These are phyloP conservation scores for Penicillium sp. DNA, from an alignment of 2,329 filamentous ascomycete genomes.

Conservation along the genomic window DNA sequence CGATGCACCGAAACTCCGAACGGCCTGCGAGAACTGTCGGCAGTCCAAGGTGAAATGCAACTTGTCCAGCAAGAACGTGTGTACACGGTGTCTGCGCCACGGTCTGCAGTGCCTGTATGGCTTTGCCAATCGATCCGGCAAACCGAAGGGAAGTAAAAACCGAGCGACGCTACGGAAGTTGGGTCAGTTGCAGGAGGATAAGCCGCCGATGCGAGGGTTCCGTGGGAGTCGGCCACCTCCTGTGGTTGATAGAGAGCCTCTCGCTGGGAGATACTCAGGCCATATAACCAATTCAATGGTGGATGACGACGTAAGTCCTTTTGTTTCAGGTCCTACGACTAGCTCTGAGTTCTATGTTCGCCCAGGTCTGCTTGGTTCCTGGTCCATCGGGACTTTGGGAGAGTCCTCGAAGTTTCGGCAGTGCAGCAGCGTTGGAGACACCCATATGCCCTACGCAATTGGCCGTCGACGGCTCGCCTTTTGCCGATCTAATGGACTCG, in stretches of 20 bases:
- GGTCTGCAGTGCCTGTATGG: slow-evolving; percentile 39
- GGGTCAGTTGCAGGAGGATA: slow-evolving; percentile 35
- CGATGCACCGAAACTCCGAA: slow-evolving; percentile 36
- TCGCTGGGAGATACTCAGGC: slow-evolving; percentile 1
- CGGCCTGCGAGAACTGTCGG: slow-evolving; percentile 40
- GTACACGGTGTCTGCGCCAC: slow-evolving; percentile 39
- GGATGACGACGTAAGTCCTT: slow-evolving; percentile 20
- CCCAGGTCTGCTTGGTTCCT: slow-evolving; percentile 20
- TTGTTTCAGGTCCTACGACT: neutral
- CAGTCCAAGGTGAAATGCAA: slow-evolving; percentile 44
- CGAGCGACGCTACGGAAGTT: slow-evolving; percentile 37
- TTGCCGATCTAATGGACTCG: slow-evolving; percentile 16
- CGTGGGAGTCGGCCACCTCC: slow-evolving; percentile 15
- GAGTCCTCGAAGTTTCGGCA: slow-evolving; percentile 26
- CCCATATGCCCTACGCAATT: slow-evolving; percentile 20
- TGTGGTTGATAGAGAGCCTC: slow-evolving; percentile 13
- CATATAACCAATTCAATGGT: slow-evolving; percentile 13
- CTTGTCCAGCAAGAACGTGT: slow-evolving; percentile 36
- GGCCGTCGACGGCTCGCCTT: slow-evolving; percentile 16
- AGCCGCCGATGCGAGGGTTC: slow-evolving; percentile 20
- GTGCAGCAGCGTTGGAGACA: slow-evolving; percentile 15
- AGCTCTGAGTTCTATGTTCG: neutral
- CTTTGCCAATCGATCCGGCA: slow-evolving; percentile 40
- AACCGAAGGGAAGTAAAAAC: slow-evolving; percentile 42
- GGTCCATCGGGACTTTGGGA: slow-evolving; percentile 24